Percentiles rank a stretch among this genome's conserved stretches.
Conservation (phyloP, 78 protist species). For the Guillardia theta region DNA sequence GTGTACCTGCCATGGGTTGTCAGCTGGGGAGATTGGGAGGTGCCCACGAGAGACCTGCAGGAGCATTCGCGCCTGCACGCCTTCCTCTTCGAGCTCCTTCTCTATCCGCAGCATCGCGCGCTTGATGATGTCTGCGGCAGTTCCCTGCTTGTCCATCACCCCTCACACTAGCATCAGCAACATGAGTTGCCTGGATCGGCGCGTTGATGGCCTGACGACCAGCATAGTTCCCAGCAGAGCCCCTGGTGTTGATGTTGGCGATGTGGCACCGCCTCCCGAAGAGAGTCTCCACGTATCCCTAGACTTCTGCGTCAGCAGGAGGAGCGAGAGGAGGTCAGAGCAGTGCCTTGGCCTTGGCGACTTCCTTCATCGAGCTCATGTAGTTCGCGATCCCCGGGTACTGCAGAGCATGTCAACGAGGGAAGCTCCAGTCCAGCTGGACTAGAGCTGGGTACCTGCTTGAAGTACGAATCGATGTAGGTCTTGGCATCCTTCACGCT, state of each 20-base stretch:
- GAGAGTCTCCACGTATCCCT: slow-evolving; percentile 26
- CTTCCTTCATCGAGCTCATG: not conserved
- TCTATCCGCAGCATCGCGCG: not conserved
- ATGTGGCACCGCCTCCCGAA: slow-evolving; percentile 21
- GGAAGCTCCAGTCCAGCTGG: not conserved
- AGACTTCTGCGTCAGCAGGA: no score
- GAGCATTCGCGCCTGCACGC: not conserved
- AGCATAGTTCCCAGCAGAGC: not conserved
- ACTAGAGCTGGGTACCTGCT: not conserved
- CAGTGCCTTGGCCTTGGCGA: no score
- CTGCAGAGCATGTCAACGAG: not conserved
- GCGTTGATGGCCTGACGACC: slow-evolving; percentile 31
- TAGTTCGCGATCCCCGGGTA: not conserved
- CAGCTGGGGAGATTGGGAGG: not conserved
- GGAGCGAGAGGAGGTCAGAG: no score
- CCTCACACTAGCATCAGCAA: no score
- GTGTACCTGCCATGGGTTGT: slow-evolving; percentile 41
- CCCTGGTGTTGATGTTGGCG: not conserved
- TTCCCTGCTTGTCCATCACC: no score
- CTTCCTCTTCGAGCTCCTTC: not conserved
- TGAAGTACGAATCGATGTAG: slow-evolving; percentile 26
- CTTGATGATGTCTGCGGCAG: slow-evolving; percentile 37
- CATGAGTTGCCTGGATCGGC: not conserved
- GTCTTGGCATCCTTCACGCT: not conserved
- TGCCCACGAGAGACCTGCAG: not conserved